Percentiles rank a stretch among this genome's conserved stretches.
Conservation (phyloP, 768 basidiomycete species). For the Tulasnella sp. region DNA sequence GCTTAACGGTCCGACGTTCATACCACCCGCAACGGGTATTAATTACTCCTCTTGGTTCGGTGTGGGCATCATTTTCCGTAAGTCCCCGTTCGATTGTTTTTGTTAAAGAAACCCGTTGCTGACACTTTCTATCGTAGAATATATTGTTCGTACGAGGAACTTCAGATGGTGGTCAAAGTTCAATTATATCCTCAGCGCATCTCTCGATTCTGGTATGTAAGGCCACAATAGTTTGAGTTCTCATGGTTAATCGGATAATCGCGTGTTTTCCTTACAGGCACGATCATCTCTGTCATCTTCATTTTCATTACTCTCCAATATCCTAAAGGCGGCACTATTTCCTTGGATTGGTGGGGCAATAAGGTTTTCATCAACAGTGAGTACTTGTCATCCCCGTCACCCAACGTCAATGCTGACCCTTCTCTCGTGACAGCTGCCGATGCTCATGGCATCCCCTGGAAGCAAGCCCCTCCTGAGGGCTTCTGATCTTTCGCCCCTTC, state of each 20-base stretch:
- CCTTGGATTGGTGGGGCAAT: slow-evolving; percentile 33
- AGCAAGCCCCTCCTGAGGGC: neutral
- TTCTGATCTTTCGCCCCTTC: neutral
- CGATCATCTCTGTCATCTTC: slow-evolving; percentile 31
- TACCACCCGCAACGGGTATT: slow-evolving; percentile 39
- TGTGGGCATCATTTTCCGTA: slow-evolving; percentile 38
- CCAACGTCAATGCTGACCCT: neutral
- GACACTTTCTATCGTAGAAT: slow-evolving; percentile 26
- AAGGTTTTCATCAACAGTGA: slow-evolving; percentile 19
- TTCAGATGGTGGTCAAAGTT: slow-evolving; percentile 45
- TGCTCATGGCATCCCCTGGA: neutral
- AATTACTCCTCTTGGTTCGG: slow-evolving; percentile 37
- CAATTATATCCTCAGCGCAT: slow-evolving; percentile 39
- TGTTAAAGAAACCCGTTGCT: neutral
- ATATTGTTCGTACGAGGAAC: slow-evolving; percentile 30
- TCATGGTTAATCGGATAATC: neutral
- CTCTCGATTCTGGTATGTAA: slow-evolving; percentile 31
- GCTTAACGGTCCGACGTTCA: slow-evolving; percentile 31
- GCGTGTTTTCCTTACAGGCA: slow-evolving; percentile 21
- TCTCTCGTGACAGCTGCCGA: slow-evolving; percentile 3
- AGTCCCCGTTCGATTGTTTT: slow-evolving; percentile 17
- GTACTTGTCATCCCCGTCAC: neutral
- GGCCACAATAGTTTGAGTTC: neutral
- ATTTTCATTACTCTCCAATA: slow-evolving; percentile 36
- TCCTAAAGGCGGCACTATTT: slow-evolving; percentile 26